A percentile compares a stretch with the other conserved stretches of the same genome.
Conservation (phyloP, 495 filamentous ascomycete species). For the Daldinia grandis region DNA sequence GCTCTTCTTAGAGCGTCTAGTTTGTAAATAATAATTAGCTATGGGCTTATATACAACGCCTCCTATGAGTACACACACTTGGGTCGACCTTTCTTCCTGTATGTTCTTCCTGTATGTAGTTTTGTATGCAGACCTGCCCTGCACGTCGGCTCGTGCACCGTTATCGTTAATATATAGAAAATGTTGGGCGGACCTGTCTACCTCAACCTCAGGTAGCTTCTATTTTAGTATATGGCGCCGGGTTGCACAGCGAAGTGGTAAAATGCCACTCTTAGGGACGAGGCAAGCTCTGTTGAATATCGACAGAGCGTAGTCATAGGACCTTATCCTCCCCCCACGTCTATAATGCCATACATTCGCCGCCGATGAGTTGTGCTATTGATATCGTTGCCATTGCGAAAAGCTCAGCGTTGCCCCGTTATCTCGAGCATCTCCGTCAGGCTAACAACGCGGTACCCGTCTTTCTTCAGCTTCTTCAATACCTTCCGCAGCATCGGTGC, state of each 20-base stretch:
- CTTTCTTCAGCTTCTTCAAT: constrained; percentile 70
- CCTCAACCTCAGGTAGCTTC: not conserved
- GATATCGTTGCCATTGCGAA: not conserved
- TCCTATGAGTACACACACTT: not conserved
- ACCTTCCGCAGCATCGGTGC: constrained; percentile 75
- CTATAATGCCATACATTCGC: not conserved
- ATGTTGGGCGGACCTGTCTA: not conserved
- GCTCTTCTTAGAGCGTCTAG: not conserved
- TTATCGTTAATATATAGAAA: constrained; percentile 5
- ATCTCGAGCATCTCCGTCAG: constrained; percentile 68
- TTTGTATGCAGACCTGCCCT: constrained; percentile 1
- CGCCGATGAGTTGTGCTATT: not conserved
- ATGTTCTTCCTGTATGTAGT: constrained; percentile 4
- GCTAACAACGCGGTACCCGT: constrained; percentile 74
- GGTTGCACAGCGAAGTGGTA: not conserved
- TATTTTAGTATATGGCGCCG: not conserved
- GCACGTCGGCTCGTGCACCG: constrained; percentile 4
- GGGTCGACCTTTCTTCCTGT: not conserved
- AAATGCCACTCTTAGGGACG: not conserved
- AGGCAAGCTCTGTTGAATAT: not conserved
- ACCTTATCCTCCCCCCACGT: not conserved
- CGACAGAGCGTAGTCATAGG: not conserved
- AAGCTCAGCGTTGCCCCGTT: constrained; percentile 14
- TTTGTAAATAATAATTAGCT: not conserved
- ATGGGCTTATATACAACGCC: not conserved